phyloP scores from a whole-genome alignment of 2,329 filamentous ascomycete genomes.

The Trichoderma brevicompactum region DNA sequence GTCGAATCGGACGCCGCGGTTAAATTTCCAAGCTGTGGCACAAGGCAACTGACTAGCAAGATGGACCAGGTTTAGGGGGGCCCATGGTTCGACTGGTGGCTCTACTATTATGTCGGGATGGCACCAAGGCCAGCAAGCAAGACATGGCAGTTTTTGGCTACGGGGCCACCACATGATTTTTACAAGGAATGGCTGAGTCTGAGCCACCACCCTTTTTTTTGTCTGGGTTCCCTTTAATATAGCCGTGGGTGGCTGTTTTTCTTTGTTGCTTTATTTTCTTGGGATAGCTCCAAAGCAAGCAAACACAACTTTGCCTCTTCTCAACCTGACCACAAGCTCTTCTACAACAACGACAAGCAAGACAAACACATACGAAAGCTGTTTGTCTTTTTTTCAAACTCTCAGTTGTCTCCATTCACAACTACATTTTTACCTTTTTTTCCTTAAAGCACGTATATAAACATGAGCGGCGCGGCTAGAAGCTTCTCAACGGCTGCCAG shows the following conservation, averaged over 20 bases:
- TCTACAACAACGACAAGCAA: neutral
- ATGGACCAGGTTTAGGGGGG: neutral
- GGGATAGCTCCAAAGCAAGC: too few species aligned
- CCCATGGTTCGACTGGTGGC: constrained; percentile 14
- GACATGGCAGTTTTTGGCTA: neutral
- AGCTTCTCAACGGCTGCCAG: constrained; percentile 43
- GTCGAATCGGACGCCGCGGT: constrained; percentile 27
- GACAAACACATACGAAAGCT: neutral
- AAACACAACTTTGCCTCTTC: too few species aligned
- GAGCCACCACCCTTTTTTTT: neutral
- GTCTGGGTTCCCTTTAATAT: too few species aligned
- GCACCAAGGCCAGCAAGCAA: neutral
- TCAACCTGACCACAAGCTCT: too few species aligned
- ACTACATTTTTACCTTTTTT: too few species aligned
- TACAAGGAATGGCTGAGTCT: neutral
- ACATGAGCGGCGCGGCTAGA: neutral
- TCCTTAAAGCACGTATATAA: neutral
- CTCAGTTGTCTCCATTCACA: neutral
- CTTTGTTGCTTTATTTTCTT: too few species aligned
- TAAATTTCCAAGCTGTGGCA: neutral
- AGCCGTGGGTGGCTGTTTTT: neutral
- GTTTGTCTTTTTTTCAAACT: neutral
- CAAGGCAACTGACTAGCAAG: neutral
- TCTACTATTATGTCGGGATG: constrained; percentile 12
- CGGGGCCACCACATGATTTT: constrained; percentile 1